phyloP scores from a whole-genome alignment of 1,139 yeast species.

The Zygosaccharomyces sapae region DNA sequence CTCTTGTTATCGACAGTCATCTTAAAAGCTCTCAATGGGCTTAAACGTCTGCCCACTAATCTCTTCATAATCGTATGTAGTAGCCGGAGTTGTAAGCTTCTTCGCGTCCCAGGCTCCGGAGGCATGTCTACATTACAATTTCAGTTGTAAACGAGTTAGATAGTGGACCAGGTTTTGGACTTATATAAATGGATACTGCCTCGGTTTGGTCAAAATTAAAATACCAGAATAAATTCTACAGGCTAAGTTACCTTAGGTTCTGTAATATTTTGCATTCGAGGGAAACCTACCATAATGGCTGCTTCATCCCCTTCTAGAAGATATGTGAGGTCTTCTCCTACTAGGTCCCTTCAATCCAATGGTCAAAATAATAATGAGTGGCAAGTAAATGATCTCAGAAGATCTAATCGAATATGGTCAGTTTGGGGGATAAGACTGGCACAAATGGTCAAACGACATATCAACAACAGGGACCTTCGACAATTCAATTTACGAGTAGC shows the following conservation, averaged over 20 bases:
- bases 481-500: background rate
- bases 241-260: background rate
- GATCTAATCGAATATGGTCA: slow-evolving; percentile 14
- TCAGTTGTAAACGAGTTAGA: background rate
- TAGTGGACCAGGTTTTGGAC: background rate
- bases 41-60: background rate
- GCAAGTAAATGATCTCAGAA: slow-evolving; percentile 4
- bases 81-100: background rate
- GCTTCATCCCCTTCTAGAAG: slow-evolving; percentile 6
- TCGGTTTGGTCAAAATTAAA: background rate
- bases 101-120: slow-evolving; percentile 4
- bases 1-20: slow-evolving; percentile 17
- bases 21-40: background rate
- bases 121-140: background rate
- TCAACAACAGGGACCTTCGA: background rate
- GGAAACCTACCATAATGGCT: slow-evolving; percentile 1
- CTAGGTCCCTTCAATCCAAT: slow-evolving; percentile 13
- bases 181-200: background rate
- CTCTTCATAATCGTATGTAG: background rate
- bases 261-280: background rate
- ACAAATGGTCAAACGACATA: slow-evolving; percentile 3
- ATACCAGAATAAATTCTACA: background rate
- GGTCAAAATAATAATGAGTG: slow-evolving; percentile 3
- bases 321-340: background rate
- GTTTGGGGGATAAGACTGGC: slow-evolving; percentile 12